These are phyloP conservation scores for Rhodocollybia butyracea DNA, from an alignment of 768 basidiomycete species.

Conservation along the genomic window DNA sequence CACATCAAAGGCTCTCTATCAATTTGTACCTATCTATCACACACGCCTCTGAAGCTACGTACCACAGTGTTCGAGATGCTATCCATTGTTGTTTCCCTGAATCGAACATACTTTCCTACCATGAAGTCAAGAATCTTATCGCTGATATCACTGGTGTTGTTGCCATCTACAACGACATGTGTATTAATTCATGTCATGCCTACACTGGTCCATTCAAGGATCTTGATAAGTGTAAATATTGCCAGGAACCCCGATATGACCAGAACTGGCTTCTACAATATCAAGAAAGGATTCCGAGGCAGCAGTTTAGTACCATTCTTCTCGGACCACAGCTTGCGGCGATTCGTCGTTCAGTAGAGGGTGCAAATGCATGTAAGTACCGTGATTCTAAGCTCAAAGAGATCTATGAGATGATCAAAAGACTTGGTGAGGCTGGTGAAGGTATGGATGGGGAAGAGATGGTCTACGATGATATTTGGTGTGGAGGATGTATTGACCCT, in stretches of 20 bases:
- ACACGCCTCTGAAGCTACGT: constrained; percentile 27
- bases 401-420: constrained; percentile 17
- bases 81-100: constrained; percentile 24
- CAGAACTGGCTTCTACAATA: neutral
- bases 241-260: constrained; percentile 27
- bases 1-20: constrained; percentile 28
- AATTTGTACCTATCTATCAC: constrained; percentile 26
- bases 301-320: constrained; percentile 34
- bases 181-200: constrained; percentile 34
- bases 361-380: constrained; percentile 26
- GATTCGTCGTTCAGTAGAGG: constrained; percentile 16
- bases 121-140: constrained; percentile 25
- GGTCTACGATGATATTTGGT: constrained; percentile 26
- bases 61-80: constrained; percentile 20
- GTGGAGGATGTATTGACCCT: constrained; percentile 27
- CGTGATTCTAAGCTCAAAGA: constrained; percentile 18
- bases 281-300: constrained; percentile 22
- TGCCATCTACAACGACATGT: constrained; percentile 37
- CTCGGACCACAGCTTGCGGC: constrained; percentile 44
- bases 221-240: constrained; percentile 26
- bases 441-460: neutral
- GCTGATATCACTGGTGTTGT: constrained; percentile 30
- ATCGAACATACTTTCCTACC: constrained; percentile 23
- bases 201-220: constrained; percentile 35
- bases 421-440: too few relatives aligned